Evolutionary conservation across 1,284 basidiomycete species (phyloP), one percentile per base, ranked within the genome.

Genomic region (Melampsora larici-populina): DNA sequence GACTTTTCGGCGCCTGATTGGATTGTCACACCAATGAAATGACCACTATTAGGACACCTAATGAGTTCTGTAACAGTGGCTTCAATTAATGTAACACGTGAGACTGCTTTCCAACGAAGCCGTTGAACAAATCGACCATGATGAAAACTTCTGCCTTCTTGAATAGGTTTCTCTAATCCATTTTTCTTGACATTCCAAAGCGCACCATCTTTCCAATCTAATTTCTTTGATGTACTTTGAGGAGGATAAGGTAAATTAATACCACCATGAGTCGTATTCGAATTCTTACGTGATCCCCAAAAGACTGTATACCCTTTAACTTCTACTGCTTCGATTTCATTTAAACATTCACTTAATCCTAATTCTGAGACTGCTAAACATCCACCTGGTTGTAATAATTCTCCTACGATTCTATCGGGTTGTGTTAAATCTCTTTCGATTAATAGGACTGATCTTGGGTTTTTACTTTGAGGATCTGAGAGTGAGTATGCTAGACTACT

Each of bases 361-460:
- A 99, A 88, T 74, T 88, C 85, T 79, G 89, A 85, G 67, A 99
- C 86, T 0, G 93, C 90, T 3, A 87, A 86, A 26, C 95, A 90
- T 6, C 97, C 97, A 0, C 92, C 95, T 0, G 97, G 97, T 82
- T 99, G 96, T 26, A 99, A 86, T 0, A 99, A 89, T 85, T 99
- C 97, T 49, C 97, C 96, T 51, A 99, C 96, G 81, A 99, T 98
- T 31, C 96, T 89, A 87, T 98, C 94, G 0, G 97, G 96, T 84
- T 95, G 91, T 0, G 90, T 87, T 15, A 98, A 87, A 55, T 96
- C 96, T 67, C 65, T 94, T 79, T 84, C 83, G 48, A 84, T 72
- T 1, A 84, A 78, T 11, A 81, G 81, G 8, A 84, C 82, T 89
- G 85, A 97, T 93, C 79, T 97, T 86, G 1, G 96, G 79, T 13